phyloP scores from a whole-genome alignment of 2,329 filamentous ascomycete genomes.

The Cryphonectria japonica region DNA sequence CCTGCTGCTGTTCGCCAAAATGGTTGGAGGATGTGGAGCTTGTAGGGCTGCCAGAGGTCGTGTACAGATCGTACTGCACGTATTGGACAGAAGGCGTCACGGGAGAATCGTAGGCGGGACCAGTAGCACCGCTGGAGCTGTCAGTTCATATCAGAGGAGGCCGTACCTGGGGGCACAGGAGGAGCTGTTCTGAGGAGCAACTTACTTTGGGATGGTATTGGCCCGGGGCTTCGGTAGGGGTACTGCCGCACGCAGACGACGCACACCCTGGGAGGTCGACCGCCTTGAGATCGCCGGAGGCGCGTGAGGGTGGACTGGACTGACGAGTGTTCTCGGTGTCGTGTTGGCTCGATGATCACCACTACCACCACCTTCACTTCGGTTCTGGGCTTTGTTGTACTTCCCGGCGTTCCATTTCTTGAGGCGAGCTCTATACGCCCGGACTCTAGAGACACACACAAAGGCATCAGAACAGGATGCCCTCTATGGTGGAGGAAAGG shows the following conservation, averaged over 20 bases:
- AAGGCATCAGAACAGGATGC: not conserved
- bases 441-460: constrained; percentile 35
- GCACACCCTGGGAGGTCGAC: not conserved
- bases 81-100: not conserved
- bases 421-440: constrained; percentile 54
- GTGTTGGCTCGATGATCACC: not conserved
- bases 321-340: not conserved
- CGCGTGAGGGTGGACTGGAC: not conserved
- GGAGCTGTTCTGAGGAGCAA: not conserved
- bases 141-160: not conserved
- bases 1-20: constrained; percentile 1
- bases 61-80: not conserved
- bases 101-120: not conserved
- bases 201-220: not conserved
- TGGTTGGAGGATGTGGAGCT: not conserved
- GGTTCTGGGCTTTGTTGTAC: constrained; percentile 41
- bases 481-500: constrained; percentile 7
- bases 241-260: not conserved
- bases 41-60: not conserved
- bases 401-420: constrained; percentile 51
- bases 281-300: not conserved
- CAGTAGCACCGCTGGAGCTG: not conserved
- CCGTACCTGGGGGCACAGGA: not conserved
- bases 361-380: not conserved
- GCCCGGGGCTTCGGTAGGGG: not conserved